phyloP scores from a whole-genome alignment of 768 basidiomycete species.

The Leucocoprinus sp. region DNA sequence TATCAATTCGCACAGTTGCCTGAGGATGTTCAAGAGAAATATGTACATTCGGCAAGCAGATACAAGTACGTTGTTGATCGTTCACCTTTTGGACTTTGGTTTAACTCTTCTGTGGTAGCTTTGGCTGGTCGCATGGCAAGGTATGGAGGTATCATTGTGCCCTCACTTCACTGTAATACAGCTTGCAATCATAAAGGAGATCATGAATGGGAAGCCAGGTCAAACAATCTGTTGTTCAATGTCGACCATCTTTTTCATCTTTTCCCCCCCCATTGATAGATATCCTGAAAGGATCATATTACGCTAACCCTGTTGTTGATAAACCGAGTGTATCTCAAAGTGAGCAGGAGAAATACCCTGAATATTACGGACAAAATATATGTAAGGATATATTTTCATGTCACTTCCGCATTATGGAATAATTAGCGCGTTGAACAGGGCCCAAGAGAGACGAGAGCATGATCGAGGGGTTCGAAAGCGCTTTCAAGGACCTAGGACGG shows the following conservation, averaged over 20 bases:
- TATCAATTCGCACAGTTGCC: conserved; percentile 71
- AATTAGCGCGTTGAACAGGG: conserved; percentile 36
- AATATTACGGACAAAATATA: conserved; percentile 85
- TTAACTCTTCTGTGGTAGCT: conserved; percentile 34
- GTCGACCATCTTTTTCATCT: background rate
- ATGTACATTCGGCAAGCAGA: conserved; percentile 60
- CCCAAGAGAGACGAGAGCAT: conserved; percentile 47
- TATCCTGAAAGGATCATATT: conserved; percentile 86
- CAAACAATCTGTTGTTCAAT: conserved; percentile 5
- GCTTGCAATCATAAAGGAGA: conserved; percentile 46
- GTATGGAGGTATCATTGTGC: conserved; percentile 23
- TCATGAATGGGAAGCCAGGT: conserved; percentile 93
- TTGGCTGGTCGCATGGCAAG: conserved; percentile 99
- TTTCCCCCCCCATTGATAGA: conserved; percentile 33
- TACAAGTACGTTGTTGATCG: conserved; percentile 53
- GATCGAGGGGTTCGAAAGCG: conserved; percentile 71
- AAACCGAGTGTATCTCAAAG: conserved; percentile 48
- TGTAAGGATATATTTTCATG: conserved; percentile 41
- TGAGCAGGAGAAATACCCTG: conserved; percentile 53
- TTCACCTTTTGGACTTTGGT: background rate
- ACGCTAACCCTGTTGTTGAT: conserved; percentile 80
- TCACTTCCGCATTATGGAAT: background rate
- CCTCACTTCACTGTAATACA: background rate
- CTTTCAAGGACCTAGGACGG: conserved; percentile 83
- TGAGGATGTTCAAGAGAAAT: conserved; percentile 58